These are phyloP conservation scores for Phytopythium oedochilum DNA, from an alignment of 352 stramenopile species.

Conservation along the genomic window DNA sequence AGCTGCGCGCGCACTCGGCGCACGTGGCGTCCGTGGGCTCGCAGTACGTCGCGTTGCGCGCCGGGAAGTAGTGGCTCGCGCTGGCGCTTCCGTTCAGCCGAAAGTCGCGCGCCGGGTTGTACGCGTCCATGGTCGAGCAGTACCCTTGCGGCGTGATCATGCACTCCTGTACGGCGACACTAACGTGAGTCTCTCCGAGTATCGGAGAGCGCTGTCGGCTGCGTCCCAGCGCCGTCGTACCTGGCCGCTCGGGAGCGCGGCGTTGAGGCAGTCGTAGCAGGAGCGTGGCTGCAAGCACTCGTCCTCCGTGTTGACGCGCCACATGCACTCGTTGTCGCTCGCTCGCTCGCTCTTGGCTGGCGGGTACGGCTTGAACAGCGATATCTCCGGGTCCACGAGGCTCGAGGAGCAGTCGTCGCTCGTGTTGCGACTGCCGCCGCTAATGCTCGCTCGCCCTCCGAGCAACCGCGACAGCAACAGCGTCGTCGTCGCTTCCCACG, in stretches of 20 bases:
- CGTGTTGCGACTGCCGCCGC: not conserved
- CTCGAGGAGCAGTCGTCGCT: not conserved
- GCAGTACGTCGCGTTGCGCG: constrained; percentile 38
- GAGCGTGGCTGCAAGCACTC: constrained; percentile 22
- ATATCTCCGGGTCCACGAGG: not conserved
- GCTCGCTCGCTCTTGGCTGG: constrained; percentile 10
- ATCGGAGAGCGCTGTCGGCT: too few relatives aligned
- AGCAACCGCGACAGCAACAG: constrained; percentile 1
- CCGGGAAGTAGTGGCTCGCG: constrained; percentile 25
- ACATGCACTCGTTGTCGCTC: constrained; percentile 33
- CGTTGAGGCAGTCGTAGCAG: constrained; percentile 35
- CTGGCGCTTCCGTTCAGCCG: constrained; percentile 17
- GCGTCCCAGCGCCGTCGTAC: too few relatives aligned
- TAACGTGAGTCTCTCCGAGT: constrained; percentile 3
- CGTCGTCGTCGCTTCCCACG: constrained; percentile 2
- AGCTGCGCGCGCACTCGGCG: not conserved
- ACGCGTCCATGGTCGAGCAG: constrained; percentile 24
- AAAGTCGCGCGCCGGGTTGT: constrained; percentile 26
- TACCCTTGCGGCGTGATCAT: constrained; percentile 21
- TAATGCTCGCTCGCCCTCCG: not conserved
- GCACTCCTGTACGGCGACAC: constrained; percentile 8
- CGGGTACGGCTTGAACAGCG: not conserved
- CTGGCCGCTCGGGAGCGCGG: constrained; percentile 10
- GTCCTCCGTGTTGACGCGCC: constrained; percentile 16
- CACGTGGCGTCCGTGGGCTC: constrained; percentile 16